A percentile compares a stretch with the other conserved stretches of the same genome.
phyloP scores from a whole-genome alignment of 352 stramenopile genomes.

The Phytophthora syringae region DNA sequence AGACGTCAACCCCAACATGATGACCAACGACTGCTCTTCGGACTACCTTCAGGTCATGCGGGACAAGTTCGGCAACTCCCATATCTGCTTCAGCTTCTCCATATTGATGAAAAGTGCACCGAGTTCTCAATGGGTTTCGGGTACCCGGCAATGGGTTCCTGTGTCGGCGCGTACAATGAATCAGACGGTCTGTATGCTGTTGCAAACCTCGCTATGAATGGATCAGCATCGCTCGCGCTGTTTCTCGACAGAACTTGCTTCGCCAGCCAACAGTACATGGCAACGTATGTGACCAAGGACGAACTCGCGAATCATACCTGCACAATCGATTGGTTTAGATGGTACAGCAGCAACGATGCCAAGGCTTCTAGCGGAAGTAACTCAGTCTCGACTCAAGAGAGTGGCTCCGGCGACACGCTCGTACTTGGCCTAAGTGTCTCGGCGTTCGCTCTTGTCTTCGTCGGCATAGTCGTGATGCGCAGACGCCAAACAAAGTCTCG shows the following conservation, averaged over 20 bases:
- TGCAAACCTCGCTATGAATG: conserved; percentile 16
- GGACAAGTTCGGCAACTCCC: conserved; percentile 30
- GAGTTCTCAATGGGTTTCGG: conserved; percentile 26
- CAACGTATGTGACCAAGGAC: conserved; percentile 16
- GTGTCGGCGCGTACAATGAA: conserved; percentile 36
- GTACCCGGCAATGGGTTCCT: conserved; percentile 24
- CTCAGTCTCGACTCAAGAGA: neutral
- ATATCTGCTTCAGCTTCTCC: conserved; percentile 28
- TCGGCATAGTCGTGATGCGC: conserved; percentile 3
- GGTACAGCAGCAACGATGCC: conserved; percentile 33
- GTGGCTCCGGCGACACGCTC: conserved; percentile 10
- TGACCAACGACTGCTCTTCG: conserved; percentile 29
- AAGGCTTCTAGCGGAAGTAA: conserved; percentile 7
- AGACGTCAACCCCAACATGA: conserved; percentile 30
- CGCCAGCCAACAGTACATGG: conserved; percentile 24
- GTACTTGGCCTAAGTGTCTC: conserved; percentile 22
- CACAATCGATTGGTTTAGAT: conserved; percentile 23
- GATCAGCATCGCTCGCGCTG: conserved; percentile 20
- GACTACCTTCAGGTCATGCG: conserved; percentile 23
- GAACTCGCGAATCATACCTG: conserved; percentile 23
- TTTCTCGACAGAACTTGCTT: conserved; percentile 27
- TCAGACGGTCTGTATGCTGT: conserved; percentile 24
- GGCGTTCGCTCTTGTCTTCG: conserved; percentile 20
- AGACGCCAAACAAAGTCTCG: conserved; percentile 16
- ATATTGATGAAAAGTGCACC: conserved; percentile 30